Percentiles rank a stretch among this genome's conserved stretches.
Conservation (phyloP, 2,329 filamentous ascomycete species). For the Aureobasidium vineae region DNA sequence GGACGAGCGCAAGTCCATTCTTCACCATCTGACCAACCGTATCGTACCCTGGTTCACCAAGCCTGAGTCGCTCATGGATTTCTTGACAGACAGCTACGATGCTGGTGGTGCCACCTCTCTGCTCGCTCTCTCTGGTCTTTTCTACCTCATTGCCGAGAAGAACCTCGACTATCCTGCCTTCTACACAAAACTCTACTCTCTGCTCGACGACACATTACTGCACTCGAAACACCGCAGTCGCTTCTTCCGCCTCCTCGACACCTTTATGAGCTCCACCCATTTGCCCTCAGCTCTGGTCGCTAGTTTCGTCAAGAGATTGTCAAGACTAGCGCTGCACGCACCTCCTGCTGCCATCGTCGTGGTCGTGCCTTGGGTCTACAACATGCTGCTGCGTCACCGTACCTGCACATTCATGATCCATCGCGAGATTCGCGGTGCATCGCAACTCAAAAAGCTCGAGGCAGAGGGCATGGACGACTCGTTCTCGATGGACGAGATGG, state of each 20-base stretch:
- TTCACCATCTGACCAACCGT: slow-evolving; percentile 70
- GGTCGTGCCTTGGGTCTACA: slow-evolving; percentile 92
- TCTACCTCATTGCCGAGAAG: slow-evolving; percentile 88
- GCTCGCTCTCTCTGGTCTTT: slow-evolving; percentile 86
- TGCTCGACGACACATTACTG: slow-evolving; percentile 79
- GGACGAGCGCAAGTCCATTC: slow-evolving; percentile 73
- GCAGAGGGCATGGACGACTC: slow-evolving; percentile 67
- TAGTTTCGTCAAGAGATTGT: slow-evolving; percentile 93
- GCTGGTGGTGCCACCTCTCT: slow-evolving; percentile 82
- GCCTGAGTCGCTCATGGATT: slow-evolving; percentile 90
- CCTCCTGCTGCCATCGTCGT: slow-evolving; percentile 87
- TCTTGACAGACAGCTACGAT: slow-evolving; percentile 91
- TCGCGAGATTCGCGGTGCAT: slow-evolving; percentile 57
- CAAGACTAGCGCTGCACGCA: slow-evolving; percentile 78
- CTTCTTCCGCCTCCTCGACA: slow-evolving; percentile 89
- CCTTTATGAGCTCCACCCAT: slow-evolving; percentile 87
- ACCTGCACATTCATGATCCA: slow-evolving; percentile 96
- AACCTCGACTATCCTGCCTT: slow-evolving; percentile 94
- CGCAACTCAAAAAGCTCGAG: slow-evolving; percentile 59
- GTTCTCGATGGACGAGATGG: slow-evolving; percentile 70
- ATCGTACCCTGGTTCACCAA: slow-evolving; percentile 89
- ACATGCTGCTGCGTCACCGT: slow-evolving; percentile 85
- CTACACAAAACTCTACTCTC: slow-evolving; percentile 88
- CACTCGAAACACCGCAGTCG: slow-evolving; percentile 92
- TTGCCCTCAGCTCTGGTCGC: slow-evolving; percentile 86